Percentiles rank a stretch among this genome's conserved stretches.
These are phyloP conservation scores for Phytophthora litchii DNA, from an alignment of 352 stramenopile genomes.

Conservation along the genomic window DNA sequence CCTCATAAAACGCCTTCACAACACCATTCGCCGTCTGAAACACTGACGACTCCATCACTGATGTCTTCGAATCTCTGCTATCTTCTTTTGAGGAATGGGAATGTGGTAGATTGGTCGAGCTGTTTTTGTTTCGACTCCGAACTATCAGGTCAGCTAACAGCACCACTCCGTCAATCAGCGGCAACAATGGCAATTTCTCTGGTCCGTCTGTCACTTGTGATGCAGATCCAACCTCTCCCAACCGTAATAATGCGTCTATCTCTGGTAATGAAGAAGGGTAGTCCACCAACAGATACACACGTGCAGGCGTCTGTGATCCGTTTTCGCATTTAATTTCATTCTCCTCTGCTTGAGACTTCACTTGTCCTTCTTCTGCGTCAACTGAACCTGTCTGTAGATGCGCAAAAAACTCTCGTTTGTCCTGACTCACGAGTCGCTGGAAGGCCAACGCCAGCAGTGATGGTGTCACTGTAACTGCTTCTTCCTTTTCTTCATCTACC, in stretches of 20 bases:
- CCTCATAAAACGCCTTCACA: constrained; percentile 47
- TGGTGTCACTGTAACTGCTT: constrained; percentile 30
- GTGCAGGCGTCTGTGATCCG: constrained; percentile 19
- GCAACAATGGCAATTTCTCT: constrained; percentile 41
- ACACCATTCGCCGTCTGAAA: constrained; percentile 53
- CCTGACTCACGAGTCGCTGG: constrained; percentile 49
- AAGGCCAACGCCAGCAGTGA: constrained; percentile 51
- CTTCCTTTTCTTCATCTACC: not conserved
- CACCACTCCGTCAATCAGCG: constrained; percentile 66
- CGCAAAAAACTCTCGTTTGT: constrained; percentile 45
- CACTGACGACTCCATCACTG: constrained; percentile 22
- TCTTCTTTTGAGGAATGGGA: constrained; percentile 7
- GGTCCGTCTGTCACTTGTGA: constrained; percentile 13
- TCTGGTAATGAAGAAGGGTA: constrained; percentile 62
- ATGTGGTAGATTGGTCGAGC: constrained; percentile 5
- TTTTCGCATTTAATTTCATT: not conserved
- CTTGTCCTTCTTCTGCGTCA: not conserved
- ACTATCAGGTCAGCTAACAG: constrained; percentile 43
- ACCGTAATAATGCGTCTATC: constrained; percentile 47
- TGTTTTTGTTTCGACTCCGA: constrained; percentile 12
- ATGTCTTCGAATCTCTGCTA: not conserved
- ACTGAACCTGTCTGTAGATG: constrained; percentile 6
- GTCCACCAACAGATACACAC: constrained; percentile 67
- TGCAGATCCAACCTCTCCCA: constrained; percentile 37
- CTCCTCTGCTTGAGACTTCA: not conserved